A percentile compares a stretch with the other conserved stretches of the same genome.
phyloP scores from a whole-genome alignment of 306 rosid genomes.

The Cicer bijugum region DNA sequence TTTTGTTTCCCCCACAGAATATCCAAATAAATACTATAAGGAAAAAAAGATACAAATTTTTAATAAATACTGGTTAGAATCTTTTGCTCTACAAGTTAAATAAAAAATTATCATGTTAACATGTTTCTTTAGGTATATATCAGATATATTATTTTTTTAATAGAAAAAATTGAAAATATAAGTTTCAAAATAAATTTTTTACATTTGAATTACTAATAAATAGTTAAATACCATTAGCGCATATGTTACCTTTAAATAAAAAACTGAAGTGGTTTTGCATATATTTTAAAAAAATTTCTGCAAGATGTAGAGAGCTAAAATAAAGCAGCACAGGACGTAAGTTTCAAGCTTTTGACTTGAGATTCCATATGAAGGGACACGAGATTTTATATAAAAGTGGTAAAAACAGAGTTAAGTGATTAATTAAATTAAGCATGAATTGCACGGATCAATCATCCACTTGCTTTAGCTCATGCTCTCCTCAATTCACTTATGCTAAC shows the following conservation, averaged over 20 bases:
- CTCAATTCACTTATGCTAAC: slow-evolving; percentile 49
- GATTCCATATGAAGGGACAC: slow-evolving; percentile 52
- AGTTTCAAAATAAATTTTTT: too few relatives aligned
- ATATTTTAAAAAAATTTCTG: not conserved
- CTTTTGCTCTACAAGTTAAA: slow-evolving; percentile 3
- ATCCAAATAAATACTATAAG: slow-evolving; percentile 22
- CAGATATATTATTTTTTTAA: too few relatives aligned
- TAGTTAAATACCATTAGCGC: too few relatives aligned
- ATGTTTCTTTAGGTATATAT: too few relatives aligned
- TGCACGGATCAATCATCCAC: slow-evolving; percentile 58
- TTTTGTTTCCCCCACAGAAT: slow-evolving; percentile 29
- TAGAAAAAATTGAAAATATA: too few relatives aligned
- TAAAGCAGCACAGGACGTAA: slow-evolving; percentile 43
- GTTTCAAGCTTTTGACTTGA: slow-evolving; percentile 62
- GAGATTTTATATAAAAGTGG: slow-evolving; percentile 7
- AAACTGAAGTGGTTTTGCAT: too few relatives aligned
- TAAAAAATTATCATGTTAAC: slow-evolving; percentile 3
- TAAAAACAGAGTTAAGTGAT: slow-evolving; percentile 45
- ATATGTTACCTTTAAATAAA: too few relatives aligned
- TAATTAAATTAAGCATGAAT: slow-evolving; percentile 43
- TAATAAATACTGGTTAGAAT: slow-evolving; percentile 12
- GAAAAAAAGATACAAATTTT: not conserved
- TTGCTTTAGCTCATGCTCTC: slow-evolving; percentile 70
- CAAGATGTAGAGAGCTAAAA: slow-evolving; percentile 34
- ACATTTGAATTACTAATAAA: too few relatives aligned